These are phyloP conservation scores for Pythium monospermum DNA, from an alignment of 352 stramenopile species.

Conservation along the genomic window DNA sequence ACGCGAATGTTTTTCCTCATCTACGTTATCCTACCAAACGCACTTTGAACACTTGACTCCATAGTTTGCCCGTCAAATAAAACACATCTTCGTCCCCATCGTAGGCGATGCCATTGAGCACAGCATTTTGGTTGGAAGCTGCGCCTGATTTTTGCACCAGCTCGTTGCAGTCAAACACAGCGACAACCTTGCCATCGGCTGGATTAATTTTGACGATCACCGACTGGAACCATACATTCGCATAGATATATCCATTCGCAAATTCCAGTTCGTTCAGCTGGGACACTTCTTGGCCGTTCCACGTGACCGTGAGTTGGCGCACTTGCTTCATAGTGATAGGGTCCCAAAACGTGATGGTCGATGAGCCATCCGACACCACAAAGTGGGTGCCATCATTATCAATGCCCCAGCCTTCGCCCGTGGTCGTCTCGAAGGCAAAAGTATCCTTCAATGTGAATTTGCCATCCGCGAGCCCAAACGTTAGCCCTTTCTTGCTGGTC, in stretches of 20 bases:
- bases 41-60: constrained; percentile 88
- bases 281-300: constrained; percentile 28
- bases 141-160: constrained; percentile 31
- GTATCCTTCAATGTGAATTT: too few relatives aligned
- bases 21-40: constrained; percentile 39
- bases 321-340: constrained; percentile 52
- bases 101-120: constrained; percentile 89
- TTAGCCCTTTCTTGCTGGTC: constrained; percentile 83
- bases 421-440: constrained; percentile 64
- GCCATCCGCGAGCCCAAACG: constrained; percentile 88
- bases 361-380: constrained; percentile 83
- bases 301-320: constrained; percentile 46
- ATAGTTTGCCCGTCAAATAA: constrained; percentile 79
- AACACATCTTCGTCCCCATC: constrained; percentile 53
- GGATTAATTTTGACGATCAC: constrained; percentile 76
- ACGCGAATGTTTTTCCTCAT: neutral
- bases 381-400: constrained; percentile 75
- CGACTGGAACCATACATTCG: constrained; percentile 85
- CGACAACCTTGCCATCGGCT: constrained; percentile 52
- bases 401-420: constrained; percentile 87
- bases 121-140: constrained; percentile 34
- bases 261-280: constrained; percentile 88
- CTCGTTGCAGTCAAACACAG: constrained; percentile 67
- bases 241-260: constrained; percentile 73
- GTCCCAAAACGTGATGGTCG: constrained; percentile 77